Evolutionary conservation across 2,329 filamentous ascomycete genomes (phyloP).

Genomic region (Coniochaeta ligniaria): DNA sequence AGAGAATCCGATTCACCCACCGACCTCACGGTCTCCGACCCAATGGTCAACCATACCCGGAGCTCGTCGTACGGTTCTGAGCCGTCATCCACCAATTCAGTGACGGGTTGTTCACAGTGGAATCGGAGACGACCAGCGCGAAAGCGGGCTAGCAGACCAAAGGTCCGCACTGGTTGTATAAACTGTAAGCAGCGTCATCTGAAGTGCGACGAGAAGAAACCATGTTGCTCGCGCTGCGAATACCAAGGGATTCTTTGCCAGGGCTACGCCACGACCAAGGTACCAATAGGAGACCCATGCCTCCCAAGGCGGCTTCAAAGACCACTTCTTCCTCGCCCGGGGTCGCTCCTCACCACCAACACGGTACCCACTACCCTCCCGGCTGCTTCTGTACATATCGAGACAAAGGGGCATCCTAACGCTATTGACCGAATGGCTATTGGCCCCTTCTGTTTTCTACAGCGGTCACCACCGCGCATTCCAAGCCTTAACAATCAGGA

Average conservation of each 20-base stretch:
- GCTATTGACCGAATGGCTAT: background rate
- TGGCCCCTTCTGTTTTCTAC: background rate
- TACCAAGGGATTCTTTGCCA: conserved; percentile 21
- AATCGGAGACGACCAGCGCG: background rate
- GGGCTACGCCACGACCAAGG: conserved; percentile 18
- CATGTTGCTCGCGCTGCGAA: conserved; percentile 20
- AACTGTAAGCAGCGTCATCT: conserved; percentile 20
- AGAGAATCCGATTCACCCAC: background rate
- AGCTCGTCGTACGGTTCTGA: background rate
- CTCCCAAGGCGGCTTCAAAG: conserved; percentile 12
- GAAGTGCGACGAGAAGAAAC: conserved; percentile 20
- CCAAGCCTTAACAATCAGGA: conserved; percentile 10
- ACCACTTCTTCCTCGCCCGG: conserved; percentile 1
- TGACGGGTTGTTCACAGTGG: background rate
- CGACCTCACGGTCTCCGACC: background rate
- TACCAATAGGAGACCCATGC: conserved; percentile 10
- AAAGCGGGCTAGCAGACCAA: conserved; percentile 17
- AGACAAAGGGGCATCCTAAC: background rate
- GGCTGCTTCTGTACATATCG: background rate
- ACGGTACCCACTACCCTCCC: background rate
- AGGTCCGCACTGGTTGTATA: conserved; percentile 17
- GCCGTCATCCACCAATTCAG: background rate
- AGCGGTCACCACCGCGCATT: conserved; percentile 8
- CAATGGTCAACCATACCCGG: background rate
- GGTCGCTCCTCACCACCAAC: background rate